Percentiles rank a stretch among this genome's conserved stretches.
Conservation (phyloP, 495 filamentous ascomycete species). For the Hyaloscypha bicolor region DNA sequence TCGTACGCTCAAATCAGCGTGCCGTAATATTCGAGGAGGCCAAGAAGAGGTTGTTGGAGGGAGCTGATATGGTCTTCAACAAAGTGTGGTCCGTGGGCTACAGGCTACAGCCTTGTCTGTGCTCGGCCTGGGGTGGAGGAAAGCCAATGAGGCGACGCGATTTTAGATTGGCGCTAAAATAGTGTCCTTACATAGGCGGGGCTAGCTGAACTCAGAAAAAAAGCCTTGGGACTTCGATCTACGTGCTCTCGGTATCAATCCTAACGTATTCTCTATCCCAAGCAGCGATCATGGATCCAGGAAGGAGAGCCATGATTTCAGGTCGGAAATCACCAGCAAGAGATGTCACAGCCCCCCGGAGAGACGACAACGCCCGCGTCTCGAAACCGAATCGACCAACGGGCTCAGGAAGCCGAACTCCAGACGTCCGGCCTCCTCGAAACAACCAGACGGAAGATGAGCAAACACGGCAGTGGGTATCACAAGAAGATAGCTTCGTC, state of each 20-base stretch:
- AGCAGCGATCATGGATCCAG: conserved; percentile 29
- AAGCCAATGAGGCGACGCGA: not conserved
- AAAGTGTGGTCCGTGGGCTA: not conserved
- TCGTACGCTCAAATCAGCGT: not conserved
- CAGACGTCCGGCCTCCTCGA: conserved; percentile 39
- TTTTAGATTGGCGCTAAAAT: too few species aligned
- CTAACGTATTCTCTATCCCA: too few species aligned
- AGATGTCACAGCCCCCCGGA: conserved; percentile 33
- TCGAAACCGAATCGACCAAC: conserved; percentile 29
- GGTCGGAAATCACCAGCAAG: conserved; percentile 27
- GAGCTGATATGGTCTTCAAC: not conserved
- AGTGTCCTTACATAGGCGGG: not conserved
- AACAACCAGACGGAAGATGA: conserved; percentile 72
- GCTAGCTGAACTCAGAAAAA: not conserved
- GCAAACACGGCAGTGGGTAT: conserved; percentile 81
- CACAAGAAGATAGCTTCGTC: conserved; percentile 94
- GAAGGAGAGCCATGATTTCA: conserved; percentile 29
- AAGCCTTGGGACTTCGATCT: too few species aligned
- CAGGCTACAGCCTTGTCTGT: not conserved
- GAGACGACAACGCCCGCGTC: conserved; percentile 28
- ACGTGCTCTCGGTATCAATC: too few species aligned
- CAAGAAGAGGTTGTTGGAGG: not conserved
- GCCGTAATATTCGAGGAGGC: not conserved
- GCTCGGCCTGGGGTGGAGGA: not conserved
- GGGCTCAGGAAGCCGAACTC: conserved; percentile 17